phyloP scores from a whole-genome alignment of 1,284 basidiomycete species.

The Malassezia pachydermatis region DNA sequence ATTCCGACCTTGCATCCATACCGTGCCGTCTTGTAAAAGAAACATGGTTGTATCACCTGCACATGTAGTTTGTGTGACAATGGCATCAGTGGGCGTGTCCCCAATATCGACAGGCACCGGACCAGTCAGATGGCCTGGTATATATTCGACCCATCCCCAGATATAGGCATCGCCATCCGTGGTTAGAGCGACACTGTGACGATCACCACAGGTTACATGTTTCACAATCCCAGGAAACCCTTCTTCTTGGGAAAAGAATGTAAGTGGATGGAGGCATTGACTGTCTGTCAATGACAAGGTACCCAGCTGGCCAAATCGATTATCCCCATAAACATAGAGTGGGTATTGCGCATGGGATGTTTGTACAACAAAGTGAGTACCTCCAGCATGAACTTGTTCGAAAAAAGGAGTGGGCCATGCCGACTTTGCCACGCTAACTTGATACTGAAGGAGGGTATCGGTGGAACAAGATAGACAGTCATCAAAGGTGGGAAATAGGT shows the following conservation, averaged over 20 bases:
- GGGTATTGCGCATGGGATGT: background rate
- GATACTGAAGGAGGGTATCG: background rate
- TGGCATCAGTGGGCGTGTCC: background rate
- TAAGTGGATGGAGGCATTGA: background rate
- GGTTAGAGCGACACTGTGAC: background rate
- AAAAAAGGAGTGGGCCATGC: background rate
- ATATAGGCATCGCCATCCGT: slow-evolving; percentile 4
- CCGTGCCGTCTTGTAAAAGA: background rate
- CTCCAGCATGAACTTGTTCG: slow-evolving; percentile 1
- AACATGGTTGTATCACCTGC: background rate
- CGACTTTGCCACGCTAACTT: no score
- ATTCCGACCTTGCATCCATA: background rate
- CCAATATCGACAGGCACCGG: slow-evolving; percentile 1
- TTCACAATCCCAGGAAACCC: background rate
- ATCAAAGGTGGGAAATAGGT: background rate
- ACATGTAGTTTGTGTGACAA: background rate
- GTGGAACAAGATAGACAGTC: background rate
- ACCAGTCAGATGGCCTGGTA: background rate
- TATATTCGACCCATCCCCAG: slow-evolving; percentile 5
- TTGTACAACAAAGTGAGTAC: slow-evolving; percentile 6
- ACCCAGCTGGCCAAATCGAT: slow-evolving; percentile 10
- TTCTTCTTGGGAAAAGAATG: slow-evolving; percentile 2
- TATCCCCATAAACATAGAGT: slow-evolving; percentile 3
- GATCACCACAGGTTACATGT: background rate
- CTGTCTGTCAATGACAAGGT: background rate